A percentile compares a stretch with the other conserved stretches of the same genome.
phyloP scores from a whole-genome alignment of 2,329 filamentous ascomycete genomes.

The Claviceps sp. region DNA sequence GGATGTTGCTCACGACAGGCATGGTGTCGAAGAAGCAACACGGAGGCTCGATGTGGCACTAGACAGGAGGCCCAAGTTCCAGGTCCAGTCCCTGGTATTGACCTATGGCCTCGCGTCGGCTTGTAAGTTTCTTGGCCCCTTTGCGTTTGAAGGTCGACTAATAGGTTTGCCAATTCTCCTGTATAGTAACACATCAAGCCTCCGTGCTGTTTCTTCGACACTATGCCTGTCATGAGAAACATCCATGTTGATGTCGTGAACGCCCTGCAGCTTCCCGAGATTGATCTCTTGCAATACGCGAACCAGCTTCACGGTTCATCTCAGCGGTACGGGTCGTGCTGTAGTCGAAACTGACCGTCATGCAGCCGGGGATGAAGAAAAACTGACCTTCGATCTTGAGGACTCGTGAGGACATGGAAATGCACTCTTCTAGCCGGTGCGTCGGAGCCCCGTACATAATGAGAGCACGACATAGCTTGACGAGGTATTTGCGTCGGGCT shows the following conservation, averaged over 20 bases:
- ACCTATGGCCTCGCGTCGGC: slow-evolving; percentile 67
- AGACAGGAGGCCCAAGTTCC: slow-evolving; percentile 30
- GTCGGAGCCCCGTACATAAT: slow-evolving; percentile 89
- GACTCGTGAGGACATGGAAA: slow-evolving; percentile 80
- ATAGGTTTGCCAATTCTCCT: slow-evolving; percentile 60
- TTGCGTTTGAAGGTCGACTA: slow-evolving; percentile 63
- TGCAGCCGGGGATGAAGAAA: slow-evolving; percentile 79
- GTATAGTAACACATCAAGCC: slow-evolving; percentile 42
- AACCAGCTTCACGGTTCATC: slow-evolving; percentile 49
- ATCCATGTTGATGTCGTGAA: slow-evolving; percentile 67
- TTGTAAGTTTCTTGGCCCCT: slow-evolving; percentile 47
- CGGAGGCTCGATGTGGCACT: slow-evolving; percentile 44
- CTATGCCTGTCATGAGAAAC: slow-evolving; percentile 67
- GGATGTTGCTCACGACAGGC: slow-evolving; percentile 65
- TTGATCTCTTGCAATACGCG: slow-evolving; percentile 56
- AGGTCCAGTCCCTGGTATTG: slow-evolving; percentile 42
- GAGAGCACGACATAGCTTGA: slow-evolving; percentile 70
- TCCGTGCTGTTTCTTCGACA: slow-evolving; percentile 53
- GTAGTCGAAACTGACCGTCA: slow-evolving; percentile 88
- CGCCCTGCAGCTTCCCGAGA: slow-evolving; percentile 59
- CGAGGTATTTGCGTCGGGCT: slow-evolving; percentile 67
- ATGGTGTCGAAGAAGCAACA: slow-evolving; percentile 58
- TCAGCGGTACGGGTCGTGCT: slow-evolving; percentile 61
- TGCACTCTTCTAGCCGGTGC: slow-evolving; percentile 81
- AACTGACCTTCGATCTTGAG: slow-evolving; percentile 83